Evolutionary conservation across 805 yeast genomes (phyloP).

Genomic region (Candida succiphila): DNA sequence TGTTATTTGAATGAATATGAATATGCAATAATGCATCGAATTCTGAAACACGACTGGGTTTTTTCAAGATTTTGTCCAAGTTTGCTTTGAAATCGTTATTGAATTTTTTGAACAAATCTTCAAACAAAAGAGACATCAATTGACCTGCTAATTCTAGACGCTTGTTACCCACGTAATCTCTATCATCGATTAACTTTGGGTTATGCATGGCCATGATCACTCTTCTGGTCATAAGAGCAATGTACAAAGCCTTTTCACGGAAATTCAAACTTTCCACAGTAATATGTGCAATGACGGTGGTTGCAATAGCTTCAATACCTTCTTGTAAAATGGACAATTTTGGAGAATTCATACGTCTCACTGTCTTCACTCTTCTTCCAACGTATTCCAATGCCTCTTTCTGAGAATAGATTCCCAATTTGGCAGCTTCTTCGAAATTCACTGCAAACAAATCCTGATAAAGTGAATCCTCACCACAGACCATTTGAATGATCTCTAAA

Average conservation of each 20-base stretch:
- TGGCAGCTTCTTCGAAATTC: constrained; percentile 90
- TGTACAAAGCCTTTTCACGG: constrained; percentile 87
- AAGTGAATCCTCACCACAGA: constrained; percentile 80
- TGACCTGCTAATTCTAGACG: constrained; percentile 97
- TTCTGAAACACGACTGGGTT: constrained; percentile 90
- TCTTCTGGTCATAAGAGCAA: constrained; percentile 94
- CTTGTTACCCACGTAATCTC: constrained; percentile 97
- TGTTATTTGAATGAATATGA: constrained; percentile 84
- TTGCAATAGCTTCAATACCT: constrained; percentile 94
- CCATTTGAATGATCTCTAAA: constrained; percentile 85
- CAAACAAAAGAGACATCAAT: constrained; percentile 86
- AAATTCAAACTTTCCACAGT: constrained; percentile 76
- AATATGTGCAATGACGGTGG: constrained; percentile 92
- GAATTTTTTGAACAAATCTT: constrained; percentile 94
- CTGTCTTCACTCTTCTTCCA: constrained; percentile 86
- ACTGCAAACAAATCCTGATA: constrained; percentile 91
- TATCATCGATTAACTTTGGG: constrained; percentile 93
- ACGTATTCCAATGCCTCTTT: constrained; percentile 88
- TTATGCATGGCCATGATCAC: constrained; percentile 93
- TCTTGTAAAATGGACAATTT: constrained; percentile 77
- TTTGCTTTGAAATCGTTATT: constrained; percentile 90
- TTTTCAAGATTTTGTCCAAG: constrained; percentile 86
- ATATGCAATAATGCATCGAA: constrained; percentile 88
- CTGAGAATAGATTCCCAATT: constrained; percentile 78
- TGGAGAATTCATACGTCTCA: constrained; percentile 78